Conservation (phyloP, 2,329 filamentous ascomycete genomes). For the Neofusicoccum cordaticola region DNA sequence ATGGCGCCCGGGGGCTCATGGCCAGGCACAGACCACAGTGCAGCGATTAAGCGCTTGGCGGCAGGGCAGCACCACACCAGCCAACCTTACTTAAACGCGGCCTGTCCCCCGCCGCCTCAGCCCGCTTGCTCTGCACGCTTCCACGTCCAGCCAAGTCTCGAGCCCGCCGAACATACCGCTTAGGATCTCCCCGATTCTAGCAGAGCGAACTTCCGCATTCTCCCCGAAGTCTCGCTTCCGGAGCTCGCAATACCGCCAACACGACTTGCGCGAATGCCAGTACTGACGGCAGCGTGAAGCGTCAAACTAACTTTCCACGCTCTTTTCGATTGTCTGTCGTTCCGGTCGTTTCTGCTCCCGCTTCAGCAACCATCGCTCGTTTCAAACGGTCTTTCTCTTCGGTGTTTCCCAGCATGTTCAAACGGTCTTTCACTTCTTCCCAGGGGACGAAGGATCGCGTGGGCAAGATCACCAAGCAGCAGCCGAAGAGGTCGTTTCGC, state of each 20-base stretch:
- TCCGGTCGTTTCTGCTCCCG: background rate
- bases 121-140: background rate
- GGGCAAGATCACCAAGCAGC: slow-evolving; percentile 81
- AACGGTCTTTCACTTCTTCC: slow-evolving; percentile 72
- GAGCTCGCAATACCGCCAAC: slow-evolving; percentile 4
- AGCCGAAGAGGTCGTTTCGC: slow-evolving; percentile 70
- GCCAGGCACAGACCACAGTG: background rate
- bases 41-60: background rate
- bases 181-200: background rate
- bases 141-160: slow-evolving; percentile 8
- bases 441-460: slow-evolving; percentile 67
- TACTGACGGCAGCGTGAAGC: slow-evolving; percentile 13
- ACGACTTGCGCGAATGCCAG: slow-evolving; percentile 5
- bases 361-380: background rate
- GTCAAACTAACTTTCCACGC: slow-evolving; percentile 16
- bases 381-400: slow-evolving; percentile 39
- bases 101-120: background rate
- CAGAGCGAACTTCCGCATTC: slow-evolving; percentile 1
- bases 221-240: slow-evolving; percentile 7
- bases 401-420: slow-evolving; percentile 70
- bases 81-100: background rate
- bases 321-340: slow-evolving; percentile 6
- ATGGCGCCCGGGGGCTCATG: background rate
- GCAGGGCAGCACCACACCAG: background rate
- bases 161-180: slow-evolving; percentile 6